A percentile compares a stretch with the other conserved stretches of the same genome.
Conservation (phyloP, 2,329 filamentous ascomycete species). For the Fusarium tricinctum region DNA sequence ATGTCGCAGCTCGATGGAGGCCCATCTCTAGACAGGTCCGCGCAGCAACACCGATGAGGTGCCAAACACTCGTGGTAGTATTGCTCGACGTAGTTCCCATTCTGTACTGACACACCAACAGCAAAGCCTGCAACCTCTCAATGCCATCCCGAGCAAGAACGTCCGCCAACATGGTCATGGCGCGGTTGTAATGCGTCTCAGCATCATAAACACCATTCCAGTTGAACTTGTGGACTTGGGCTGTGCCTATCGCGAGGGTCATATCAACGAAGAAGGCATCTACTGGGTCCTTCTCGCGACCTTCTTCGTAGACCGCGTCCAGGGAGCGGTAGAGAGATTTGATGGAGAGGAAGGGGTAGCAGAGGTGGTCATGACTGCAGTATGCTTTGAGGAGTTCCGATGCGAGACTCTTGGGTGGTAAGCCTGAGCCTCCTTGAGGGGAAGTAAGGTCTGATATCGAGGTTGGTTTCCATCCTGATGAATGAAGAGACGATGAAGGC, state of each 20-base stretch:
- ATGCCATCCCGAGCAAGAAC: slow-evolving; percentile 56
- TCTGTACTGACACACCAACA: slow-evolving; percentile 60
- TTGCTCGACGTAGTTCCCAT: slow-evolving; percentile 58
- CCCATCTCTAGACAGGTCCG: slow-evolving; percentile 59
- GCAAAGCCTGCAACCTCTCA: slow-evolving; percentile 57
- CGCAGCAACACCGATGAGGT: slow-evolving; percentile 59
- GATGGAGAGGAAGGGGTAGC: slow-evolving; percentile 58
- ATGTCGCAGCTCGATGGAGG: slow-evolving; percentile 56
- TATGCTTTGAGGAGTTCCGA: slow-evolving; percentile 58
- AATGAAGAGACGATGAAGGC: slow-evolving; percentile 23
- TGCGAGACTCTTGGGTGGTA: slow-evolving; percentile 56
- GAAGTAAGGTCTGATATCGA: slow-evolving; percentile 12
- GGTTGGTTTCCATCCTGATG: slow-evolving; percentile 36
- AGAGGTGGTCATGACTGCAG: slow-evolving; percentile 59
- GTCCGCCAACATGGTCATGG: slow-evolving; percentile 54
- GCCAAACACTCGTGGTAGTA: slow-evolving; percentile 59
- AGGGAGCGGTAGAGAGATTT: slow-evolving; percentile 48
- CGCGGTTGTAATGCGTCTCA: slow-evolving; percentile 58
- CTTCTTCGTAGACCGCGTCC: slow-evolving; percentile 52
- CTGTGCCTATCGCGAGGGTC: slow-evolving; percentile 59
- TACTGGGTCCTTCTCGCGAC: slow-evolving; percentile 40
- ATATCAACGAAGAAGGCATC: slow-evolving; percentile 60
- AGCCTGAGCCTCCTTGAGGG: slow-evolving; percentile 28
- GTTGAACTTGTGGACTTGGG: slow-evolving; percentile 60
- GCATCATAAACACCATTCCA: slow-evolving; percentile 60